A percentile compares a stretch with the other conserved stretches of the same genome.
These are phyloP conservation scores for Rhodosporidiobolus odoratus DNA, from an alignment of 768 basidiomycete species.

Conservation along the genomic window DNA sequence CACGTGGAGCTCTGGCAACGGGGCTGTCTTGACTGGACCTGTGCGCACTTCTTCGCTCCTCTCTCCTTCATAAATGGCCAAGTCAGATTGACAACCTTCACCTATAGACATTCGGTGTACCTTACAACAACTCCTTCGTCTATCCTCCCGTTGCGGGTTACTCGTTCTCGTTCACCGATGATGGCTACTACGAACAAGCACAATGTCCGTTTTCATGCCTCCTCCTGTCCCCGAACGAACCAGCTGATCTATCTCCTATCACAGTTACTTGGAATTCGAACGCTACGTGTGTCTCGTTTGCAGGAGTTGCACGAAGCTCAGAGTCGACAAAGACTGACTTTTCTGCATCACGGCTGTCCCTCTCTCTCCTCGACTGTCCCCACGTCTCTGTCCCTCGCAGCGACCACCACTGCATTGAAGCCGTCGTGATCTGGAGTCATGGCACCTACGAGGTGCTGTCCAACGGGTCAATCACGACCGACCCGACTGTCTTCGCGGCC, in stretches of 20 bases:
- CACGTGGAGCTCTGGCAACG: slow-evolving; percentile 78
- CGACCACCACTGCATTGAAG: slow-evolving; percentile 56
- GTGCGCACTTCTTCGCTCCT: slow-evolving; percentile 54
- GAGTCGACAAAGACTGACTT: too few relatives aligned
- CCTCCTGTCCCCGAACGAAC: neutral
- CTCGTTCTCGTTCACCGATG: slow-evolving; percentile 51
- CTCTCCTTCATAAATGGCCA: too few relatives aligned
- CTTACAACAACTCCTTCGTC: slow-evolving; percentile 67
- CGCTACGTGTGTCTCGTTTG: slow-evolving; percentile 8
- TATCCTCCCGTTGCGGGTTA: slow-evolving; percentile 80
- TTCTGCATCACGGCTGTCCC: too few relatives aligned
- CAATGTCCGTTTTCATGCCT: slow-evolving; percentile 64
- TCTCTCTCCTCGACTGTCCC: neutral
- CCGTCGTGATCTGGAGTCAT: slow-evolving; percentile 79
- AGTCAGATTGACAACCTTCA: slow-evolving; percentile 2
- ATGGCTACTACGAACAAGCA: slow-evolving; percentile 76
- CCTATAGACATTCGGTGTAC: slow-evolving; percentile 70
- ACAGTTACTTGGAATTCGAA: slow-evolving; percentile 35
- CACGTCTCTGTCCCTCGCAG: slow-evolving; percentile 47
- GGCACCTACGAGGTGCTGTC: slow-evolving; percentile 61
- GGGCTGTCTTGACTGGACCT: slow-evolving; percentile 67
- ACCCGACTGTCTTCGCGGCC: slow-evolving; percentile 54
- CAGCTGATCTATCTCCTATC: neutral
- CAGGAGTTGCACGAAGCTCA: neutral
- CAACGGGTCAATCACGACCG: slow-evolving; percentile 74